Conservation (phyloP, 2,329 filamentous ascomycete genomes). For the Drechslerella stenobrocha region DNA sequence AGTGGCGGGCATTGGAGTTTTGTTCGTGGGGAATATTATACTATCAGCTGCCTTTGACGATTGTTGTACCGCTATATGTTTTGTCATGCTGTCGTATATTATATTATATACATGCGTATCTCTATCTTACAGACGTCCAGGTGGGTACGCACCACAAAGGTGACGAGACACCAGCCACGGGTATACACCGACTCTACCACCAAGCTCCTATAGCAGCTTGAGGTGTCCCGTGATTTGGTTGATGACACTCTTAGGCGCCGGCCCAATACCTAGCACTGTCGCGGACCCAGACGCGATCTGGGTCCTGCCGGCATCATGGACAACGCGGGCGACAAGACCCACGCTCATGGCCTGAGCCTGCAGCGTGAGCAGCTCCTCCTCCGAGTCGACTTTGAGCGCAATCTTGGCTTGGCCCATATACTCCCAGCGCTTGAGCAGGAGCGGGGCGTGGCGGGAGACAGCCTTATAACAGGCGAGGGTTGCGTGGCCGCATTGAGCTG, state of each 20-base stretch:
- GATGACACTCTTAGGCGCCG: conserved; percentile 77
- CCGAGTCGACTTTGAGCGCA: conserved; percentile 74
- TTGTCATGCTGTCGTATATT: no score
- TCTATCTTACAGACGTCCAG: no score
- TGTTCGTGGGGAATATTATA: no score
- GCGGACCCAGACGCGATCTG: conserved; percentile 93
- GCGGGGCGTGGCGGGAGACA: conserved; percentile 63
- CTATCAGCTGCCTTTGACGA: no score
- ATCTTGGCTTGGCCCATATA: conserved; percentile 85
- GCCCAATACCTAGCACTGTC: conserved; percentile 83
- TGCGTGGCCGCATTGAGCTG: conserved; percentile 92
- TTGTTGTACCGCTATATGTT: no score
- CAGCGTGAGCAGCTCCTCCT: conserved; percentile 75
- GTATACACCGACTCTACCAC: no score
- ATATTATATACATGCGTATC: no score
- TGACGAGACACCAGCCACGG: no score
- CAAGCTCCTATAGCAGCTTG: conserved; percentile 70
- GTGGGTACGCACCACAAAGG: no score
- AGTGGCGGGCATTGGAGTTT: no score
- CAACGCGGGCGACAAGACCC: conserved; percentile 83
- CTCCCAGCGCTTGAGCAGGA: conserved; percentile 82
- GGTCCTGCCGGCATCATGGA: conserved; percentile 92
- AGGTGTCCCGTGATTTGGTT: conserved; percentile 82
- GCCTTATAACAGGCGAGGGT: conserved; percentile 96
- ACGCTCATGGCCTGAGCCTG: conserved; percentile 79